Conservation (phyloP, 225 moss, liverwort and hornwort species). For the Neckera pumila region DNA sequence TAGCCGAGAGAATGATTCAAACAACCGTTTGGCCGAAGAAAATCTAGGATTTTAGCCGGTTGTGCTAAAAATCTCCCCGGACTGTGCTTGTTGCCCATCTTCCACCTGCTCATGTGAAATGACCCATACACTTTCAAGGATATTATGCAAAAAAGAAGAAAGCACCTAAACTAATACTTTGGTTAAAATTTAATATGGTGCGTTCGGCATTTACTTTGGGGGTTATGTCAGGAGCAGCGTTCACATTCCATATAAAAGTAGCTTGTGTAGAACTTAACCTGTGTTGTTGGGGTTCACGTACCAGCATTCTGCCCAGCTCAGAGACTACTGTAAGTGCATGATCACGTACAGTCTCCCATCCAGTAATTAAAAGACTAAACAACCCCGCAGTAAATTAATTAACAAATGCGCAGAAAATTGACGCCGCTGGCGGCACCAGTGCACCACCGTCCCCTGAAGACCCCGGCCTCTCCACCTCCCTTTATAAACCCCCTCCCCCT, state of each 20-base stretch:
- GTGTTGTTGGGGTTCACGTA: not conserved
- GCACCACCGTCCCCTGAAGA: not conserved
- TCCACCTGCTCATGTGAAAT: too few relatives aligned
- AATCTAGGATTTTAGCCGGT: too few relatives aligned
- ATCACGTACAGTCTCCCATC: not conserved
- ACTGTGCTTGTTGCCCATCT: too few relatives aligned
- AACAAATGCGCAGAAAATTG: not conserved
- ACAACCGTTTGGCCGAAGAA: too few relatives aligned
- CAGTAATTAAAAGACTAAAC: not conserved
- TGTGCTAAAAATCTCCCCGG: too few relatives aligned
- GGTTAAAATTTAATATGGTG: not conserved
- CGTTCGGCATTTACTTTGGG: not conserved
- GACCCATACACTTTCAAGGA: fast-evolving
- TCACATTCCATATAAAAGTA: not conserved
- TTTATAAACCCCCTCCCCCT: not conserved
- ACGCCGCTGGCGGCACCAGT: not conserved
- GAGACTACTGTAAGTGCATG: not conserved
- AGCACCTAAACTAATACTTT: too few relatives aligned
- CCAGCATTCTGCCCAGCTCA: not conserved
- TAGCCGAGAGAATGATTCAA: too few relatives aligned
- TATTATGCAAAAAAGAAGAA: not conserved
- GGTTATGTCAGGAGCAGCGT: not conserved
- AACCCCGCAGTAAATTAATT: not conserved
- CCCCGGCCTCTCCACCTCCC: not conserved
- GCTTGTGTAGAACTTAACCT: not conserved